These are phyloP conservation scores for Dacryopinax spathularia DNA, from an alignment of 768 basidiomycete genomes.

Conservation along the genomic window DNA sequence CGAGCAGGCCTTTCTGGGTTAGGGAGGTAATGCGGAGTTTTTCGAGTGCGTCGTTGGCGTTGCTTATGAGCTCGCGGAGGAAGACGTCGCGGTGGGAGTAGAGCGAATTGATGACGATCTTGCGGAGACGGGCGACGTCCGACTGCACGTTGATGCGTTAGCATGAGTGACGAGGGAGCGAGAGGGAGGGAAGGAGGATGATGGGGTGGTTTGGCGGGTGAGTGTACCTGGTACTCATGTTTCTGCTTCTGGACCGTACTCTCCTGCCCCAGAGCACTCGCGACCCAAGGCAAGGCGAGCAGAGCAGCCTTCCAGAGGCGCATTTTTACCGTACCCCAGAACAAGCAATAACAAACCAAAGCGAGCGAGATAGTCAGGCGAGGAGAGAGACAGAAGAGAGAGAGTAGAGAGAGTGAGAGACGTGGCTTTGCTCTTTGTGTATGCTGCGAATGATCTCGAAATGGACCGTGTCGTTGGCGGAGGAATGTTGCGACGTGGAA, in stretches of 20 bases:
- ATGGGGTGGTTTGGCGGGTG: too few species aligned
- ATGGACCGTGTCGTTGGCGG: too few species aligned
- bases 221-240: not conserved
- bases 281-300: not conserved
- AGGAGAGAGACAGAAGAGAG: not conserved
- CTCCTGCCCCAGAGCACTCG: slow-evolving; percentile 1
- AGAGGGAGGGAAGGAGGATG: not conserved
- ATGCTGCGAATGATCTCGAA: not conserved
- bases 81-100: slow-evolving; percentile 27
- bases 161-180: not conserved
- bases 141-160: slow-evolving; percentile 37
- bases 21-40: slow-evolving; percentile 78
- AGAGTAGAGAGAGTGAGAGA: not conserved
- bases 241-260: not conserved
- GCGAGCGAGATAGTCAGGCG: too few species aligned
- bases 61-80: slow-evolving; percentile 74
- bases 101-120: slow-evolving; percentile 66
- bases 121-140: slow-evolving; percentile 81
- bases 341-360: too few species aligned
- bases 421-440: not conserved
- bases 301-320: slow-evolving; percentile 2
- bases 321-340: slow-evolving; percentile 3
- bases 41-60: slow-evolving; percentile 93
- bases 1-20: slow-evolving; percentile 57
- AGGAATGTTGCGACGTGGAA: not conserved